These are phyloP conservation scores for Acacia confusa DNA, from an alignment of 306 rosid species.

Conservation along the genomic window DNA sequence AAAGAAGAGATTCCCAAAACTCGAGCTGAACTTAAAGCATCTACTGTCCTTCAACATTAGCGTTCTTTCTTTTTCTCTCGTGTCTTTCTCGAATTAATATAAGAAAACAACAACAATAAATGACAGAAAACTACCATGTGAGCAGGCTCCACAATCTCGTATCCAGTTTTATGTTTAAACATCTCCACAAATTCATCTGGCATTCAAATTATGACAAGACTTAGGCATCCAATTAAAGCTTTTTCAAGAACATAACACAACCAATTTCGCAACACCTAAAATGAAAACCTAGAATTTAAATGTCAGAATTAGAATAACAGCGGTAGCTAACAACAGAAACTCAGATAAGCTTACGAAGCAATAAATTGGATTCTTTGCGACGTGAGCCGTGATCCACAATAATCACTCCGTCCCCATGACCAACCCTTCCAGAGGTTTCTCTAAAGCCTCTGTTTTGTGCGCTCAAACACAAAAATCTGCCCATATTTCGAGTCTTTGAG, in stretches of 20 bases:
- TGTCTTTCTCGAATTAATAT: not conserved
- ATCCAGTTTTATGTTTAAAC: slow-evolving; percentile 78
- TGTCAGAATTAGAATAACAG: not conserved
- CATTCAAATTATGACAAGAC: slow-evolving; percentile 27
- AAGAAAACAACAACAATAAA: not conserved
- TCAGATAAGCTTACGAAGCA: slow-evolving; percentile 67
- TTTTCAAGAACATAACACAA: slow-evolving; percentile 15
- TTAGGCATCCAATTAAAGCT: slow-evolving; percentile 11
- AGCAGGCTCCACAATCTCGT: slow-evolving; percentile 85
- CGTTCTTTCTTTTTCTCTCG: not conserved
- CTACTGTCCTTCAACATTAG: slow-evolving; percentile 10
- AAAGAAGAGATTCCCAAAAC: not conserved
- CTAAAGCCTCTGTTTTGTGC: slow-evolving; percentile 36
- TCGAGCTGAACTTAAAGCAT: not conserved
- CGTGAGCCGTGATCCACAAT: slow-evolving; percentile 97
- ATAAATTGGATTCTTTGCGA: slow-evolving; percentile 79
- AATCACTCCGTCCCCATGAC: slow-evolving; percentile 61
- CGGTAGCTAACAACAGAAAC: not conserved
- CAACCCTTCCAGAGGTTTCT: slow-evolving; percentile 41
- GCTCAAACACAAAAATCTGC: slow-evolving; percentile 38
- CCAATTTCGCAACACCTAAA: not conserved
- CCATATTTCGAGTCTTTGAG: slow-evolving; percentile 29
- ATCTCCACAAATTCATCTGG: slow-evolving; percentile 85
- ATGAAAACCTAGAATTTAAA: not conserved
- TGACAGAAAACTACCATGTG: slow-evolving; percentile 65